Percentiles rank a stretch among this genome's conserved stretches.
These are phyloP conservation scores for Dillenia suffruticosa DNA, from an alignment of 164 flowering plant genomes.

Conservation along the genomic window DNA sequence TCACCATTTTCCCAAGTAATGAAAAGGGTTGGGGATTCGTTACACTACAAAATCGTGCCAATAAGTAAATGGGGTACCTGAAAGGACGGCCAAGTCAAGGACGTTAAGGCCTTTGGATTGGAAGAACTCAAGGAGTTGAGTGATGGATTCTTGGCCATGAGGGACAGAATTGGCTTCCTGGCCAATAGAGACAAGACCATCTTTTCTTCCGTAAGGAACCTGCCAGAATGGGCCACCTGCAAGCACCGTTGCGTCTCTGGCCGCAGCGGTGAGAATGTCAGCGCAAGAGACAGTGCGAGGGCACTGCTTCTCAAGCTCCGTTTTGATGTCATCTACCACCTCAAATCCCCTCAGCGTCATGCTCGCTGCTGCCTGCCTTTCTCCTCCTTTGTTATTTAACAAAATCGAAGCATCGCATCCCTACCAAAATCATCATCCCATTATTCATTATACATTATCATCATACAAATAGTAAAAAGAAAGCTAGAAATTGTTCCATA, in stretches of 20 bases:
- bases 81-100: slow-evolving; percentile 64
- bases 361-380: slow-evolving; percentile 47
- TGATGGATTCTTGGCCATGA: slow-evolving; percentile 51
- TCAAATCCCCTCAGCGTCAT: slow-evolving; percentile 64
- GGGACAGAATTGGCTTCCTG: slow-evolving; percentile 56
- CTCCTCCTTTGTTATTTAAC: slow-evolving; percentile 52
- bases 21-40: not conserved
- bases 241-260: slow-evolving; percentile 60
- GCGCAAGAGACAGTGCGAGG: slow-evolving; percentile 79
- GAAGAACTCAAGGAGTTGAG: slow-evolving; percentile 46
- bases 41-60: not conserved
- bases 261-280: slow-evolving; percentile 67
- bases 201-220: slow-evolving; percentile 69
- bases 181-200: slow-evolving; percentile 50
- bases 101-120: slow-evolving; percentile 52
- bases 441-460: not conserved
- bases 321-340: slow-evolving; percentile 64
- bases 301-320: slow-evolving; percentile 57
- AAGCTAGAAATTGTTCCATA: slow-evolving; percentile 14
- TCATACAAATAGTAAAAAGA: not conserved
- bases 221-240: slow-evolving; percentile 65
- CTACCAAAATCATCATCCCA: slow-evolving; percentile 16
- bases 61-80: slow-evolving; percentile 34
- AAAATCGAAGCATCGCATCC: slow-evolving; percentile 85
- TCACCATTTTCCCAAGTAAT: not conserved